Percentiles rank a stretch among this genome's conserved stretches.
Conservation (phyloP, 2,329 filamentous ascomycete species). For the Pestalotiopsis sp. region DNA sequence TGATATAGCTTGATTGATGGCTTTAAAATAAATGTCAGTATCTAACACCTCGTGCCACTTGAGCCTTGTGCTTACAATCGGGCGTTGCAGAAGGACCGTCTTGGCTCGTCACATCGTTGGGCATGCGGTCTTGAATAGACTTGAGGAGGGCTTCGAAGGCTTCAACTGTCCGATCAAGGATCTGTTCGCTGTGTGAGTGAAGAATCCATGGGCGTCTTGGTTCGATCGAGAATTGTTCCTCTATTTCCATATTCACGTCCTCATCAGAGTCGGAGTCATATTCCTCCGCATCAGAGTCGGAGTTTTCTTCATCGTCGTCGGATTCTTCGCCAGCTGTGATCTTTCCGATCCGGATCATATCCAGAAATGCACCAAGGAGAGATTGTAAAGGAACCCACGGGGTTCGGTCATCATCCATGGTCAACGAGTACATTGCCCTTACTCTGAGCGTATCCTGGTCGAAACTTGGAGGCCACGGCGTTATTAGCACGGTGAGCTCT, state of each 20-base stretch:
- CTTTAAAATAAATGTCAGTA: not conserved
- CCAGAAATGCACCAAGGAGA: constrained; percentile 4
- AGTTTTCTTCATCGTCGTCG: not conserved
- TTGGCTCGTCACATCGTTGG: not conserved
- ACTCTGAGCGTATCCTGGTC: constrained; percentile 4
- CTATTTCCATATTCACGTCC: not conserved
- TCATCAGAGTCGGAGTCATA: not conserved
- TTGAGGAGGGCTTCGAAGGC: not conserved
- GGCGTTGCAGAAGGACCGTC: not conserved
- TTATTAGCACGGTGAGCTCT: not conserved
- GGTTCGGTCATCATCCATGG: constrained; percentile 5
- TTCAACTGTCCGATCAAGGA: not conserved
- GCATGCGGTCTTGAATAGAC: constrained; percentile 7
- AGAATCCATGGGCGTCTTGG: constrained; percentile 1
- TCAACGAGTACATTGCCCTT: not conserved
- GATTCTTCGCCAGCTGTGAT: not conserved
- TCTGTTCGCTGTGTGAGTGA: constrained; percentile 6
- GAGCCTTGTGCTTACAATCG: not conserved
- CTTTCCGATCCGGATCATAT: constrained; percentile 8
- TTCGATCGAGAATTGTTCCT: not conserved
- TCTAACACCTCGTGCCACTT: not conserved
- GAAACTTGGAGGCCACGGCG: not conserved
- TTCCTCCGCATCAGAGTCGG: not conserved
- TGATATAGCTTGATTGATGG: not conserved
- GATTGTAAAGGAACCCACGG: constrained; percentile 9